Base-by-base conservation (phyloP, 805 yeast genomes). In the Nakazawaea pomicola region DNA sequence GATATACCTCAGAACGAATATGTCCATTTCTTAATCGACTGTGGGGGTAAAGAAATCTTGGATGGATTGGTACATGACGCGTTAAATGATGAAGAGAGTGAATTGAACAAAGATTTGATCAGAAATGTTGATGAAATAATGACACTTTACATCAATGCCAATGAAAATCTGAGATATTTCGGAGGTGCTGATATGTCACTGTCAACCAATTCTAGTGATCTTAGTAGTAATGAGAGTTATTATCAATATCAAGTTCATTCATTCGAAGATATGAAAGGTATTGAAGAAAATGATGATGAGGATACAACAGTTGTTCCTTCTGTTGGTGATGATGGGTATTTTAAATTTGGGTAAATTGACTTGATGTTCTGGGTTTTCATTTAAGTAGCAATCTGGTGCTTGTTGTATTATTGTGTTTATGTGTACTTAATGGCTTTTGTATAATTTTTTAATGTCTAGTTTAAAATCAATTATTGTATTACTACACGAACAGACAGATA, bases 301-400 rank as follows among this genome's bases (percentile, higher is more conserved):
- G 35, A 28, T 24, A n/a, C 18, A 9, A 33, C 36, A 4, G 18
- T 42, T 33, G 38, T 24, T 9, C 45, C 45, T 3, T 3, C n/a
- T n/a, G 27, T 43, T 16, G 42, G 42, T 19, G 40, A 38, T 18
- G 30, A 43, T 38, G 46, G 46, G 18, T 38, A 38, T 20, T 43
- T 38, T 40, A 38, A 31, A 17, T 38, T 43, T 33, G 42, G 42
- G 12, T 41, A 16, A 24, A 27, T 7, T 34, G 12, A 4, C 10
- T 28, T 29, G 19, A 29, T 19, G 28, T 15, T 27, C 20, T 35
- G 19, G 18, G 33, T 30, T 16, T 33, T 33, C 21, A 20, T 8
- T 33, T 21, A n/a, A n/a, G n/a, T n/a, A n/a, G n/a, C n/a, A n/a
- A n/a, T 31, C 11, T 24, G 37, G 24, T 32, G 15, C 14, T 18